Conservation (phyloP, 441 rosid species). For the Jatropha podagrica region DNA sequence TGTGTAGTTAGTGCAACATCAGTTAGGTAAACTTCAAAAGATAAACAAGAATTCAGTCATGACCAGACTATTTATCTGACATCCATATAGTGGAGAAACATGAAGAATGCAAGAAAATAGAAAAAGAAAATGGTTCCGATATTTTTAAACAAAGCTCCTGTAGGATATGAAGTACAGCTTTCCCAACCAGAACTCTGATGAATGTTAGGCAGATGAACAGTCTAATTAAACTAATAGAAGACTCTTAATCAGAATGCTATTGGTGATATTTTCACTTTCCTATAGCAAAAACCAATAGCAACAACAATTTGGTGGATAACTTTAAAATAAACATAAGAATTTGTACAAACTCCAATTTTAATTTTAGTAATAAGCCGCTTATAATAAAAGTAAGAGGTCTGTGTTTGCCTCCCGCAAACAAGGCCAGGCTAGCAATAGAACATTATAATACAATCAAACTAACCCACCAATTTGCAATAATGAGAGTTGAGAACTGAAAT, state of each 20-base stretch:
- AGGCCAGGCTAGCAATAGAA: background rate
- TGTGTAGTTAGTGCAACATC: conserved; percentile 3
- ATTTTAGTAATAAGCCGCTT: background rate
- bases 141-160: background rate
- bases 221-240: background rate
- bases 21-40: conserved; percentile 12
- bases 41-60: conserved; percentile 1
- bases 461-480: conserved; percentile 80
- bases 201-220: background rate
- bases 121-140: background rate
- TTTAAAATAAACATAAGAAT: background rate
- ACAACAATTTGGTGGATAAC: background rate
- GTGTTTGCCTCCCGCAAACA: background rate
- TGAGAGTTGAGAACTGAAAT: conserved; percentile 94
- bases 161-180: background rate
- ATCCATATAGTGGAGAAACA: background rate
- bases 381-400: background rate
- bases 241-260: background rate
- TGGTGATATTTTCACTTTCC: background rate
- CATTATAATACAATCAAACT: conserved; percentile 9
- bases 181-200: background rate
- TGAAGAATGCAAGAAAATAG: background rate
- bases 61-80: background rate
- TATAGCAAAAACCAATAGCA: background rate
- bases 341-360: background rate